Evolutionary conservation across 345 rosid genomes (phyloP), one percentile per base, ranked within the genome.

Genomic region (Salix arbutifolia): DNA sequence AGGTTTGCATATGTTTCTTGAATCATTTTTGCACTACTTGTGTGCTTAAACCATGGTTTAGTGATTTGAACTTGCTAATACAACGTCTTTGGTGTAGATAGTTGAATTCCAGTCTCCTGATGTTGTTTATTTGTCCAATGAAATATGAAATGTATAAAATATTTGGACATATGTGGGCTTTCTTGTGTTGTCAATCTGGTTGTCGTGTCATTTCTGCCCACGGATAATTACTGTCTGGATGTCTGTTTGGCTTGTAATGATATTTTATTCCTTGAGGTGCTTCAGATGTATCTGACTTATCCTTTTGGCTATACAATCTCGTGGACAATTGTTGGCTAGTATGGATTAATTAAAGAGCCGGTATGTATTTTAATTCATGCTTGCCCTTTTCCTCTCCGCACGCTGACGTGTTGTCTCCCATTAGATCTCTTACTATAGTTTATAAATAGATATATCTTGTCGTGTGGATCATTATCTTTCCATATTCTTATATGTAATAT

Each of bases 321-420:
- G 74, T 75, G 65, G 31, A 21, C 66, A 72, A 80, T 65, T 77
- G 75, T 73, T 80, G 82, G 74, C 77, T 74, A 60, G 6, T 74
- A 50, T 72, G 65, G 62, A 77, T 79, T 73, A 76, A 71, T 40
- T 79, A 78, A 73, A 69, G 48, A 44, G 46, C 42, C 70, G 40
- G 38, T 30, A 37, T 75, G 65, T 37, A 72, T 79, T 76, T 74
- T 75, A 79, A 70, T 58, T 11, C 65, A 21, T 75, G 73, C 26
- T 75, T 65, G 68, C 12, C 69, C 50, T 64, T 67, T 75, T 46
- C 46, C 78, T 84, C 79, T 75, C 80, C 21, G 67, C 56, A 69
- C 77, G 48, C 76, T 28, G 81, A 53, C 76, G 33, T 80, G 80
- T 35, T 77, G 62, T 64, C 66, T 60, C 87, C 70, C 60, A 48